Evolutionary conservation across 176 grass and related monocot species (phyloP).

Genomic region (Zea luxurians): DNA sequence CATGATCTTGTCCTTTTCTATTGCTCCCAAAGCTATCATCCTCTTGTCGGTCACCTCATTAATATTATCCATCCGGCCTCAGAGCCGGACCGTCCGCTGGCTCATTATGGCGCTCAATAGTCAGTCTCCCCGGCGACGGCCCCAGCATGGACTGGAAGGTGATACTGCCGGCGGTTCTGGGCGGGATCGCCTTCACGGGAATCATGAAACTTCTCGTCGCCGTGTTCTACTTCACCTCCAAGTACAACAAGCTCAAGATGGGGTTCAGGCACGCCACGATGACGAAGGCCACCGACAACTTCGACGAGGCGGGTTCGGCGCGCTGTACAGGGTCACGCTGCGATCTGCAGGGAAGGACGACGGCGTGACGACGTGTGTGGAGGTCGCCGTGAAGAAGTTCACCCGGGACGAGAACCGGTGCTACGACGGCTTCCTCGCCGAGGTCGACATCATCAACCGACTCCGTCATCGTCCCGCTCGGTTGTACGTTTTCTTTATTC

Average conservation of each 20-base stretch:
- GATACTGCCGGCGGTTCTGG: background rate
- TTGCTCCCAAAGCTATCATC: too few species aligned
- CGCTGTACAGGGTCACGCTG: background rate
- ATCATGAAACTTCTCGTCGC: background rate
- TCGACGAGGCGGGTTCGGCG: background rate
- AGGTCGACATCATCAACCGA: slow-evolving; percentile 22
- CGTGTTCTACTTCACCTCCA: slow-evolving; percentile 12
- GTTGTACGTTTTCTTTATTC: slow-evolving; percentile 1
- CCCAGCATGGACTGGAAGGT: background rate
- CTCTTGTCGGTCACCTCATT: too few species aligned
- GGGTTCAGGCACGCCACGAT: background rate
- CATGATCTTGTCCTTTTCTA: too few species aligned
- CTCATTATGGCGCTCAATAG: too few species aligned
- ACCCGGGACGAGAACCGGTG: background rate
- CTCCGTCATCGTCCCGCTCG: slow-evolving; percentile 24
- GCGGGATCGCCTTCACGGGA: background rate
- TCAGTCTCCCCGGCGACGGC: background rate
- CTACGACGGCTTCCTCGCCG: slow-evolving; percentile 17
- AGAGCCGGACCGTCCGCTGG: too few species aligned
- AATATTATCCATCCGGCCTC: too few species aligned
- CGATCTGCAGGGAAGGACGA: background rate
- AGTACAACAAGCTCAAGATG: slow-evolving; percentile 5
- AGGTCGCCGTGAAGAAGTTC: slow-evolving; percentile 27
- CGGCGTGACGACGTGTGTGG: background rate
- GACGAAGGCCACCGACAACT: slow-evolving; percentile 3